A percentile compares a stretch with the other conserved stretches of the same genome.
phyloP scores from a whole-genome alignment of 306 rosid species.

The Urtica urens region DNA sequence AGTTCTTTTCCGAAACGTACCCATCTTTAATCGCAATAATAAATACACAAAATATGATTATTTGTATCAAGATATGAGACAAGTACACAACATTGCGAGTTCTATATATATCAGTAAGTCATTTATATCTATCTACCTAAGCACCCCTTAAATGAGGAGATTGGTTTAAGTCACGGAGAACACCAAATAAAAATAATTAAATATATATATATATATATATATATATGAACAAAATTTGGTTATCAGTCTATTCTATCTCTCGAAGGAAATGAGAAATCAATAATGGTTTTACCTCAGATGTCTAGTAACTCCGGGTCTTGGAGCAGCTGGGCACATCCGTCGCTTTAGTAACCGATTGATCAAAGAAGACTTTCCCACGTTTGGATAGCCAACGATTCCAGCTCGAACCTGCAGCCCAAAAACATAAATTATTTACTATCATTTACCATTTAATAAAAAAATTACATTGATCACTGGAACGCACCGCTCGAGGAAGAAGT shows the following conservation, averaged over 20 bases:
- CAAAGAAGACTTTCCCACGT: slow-evolving; percentile 89
- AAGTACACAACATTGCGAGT: no score
- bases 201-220: no score
- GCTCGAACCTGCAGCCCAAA: slow-evolving; percentile 60
- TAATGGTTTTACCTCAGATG: slow-evolving; percentile 44
- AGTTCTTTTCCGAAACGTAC: slow-evolving; percentile 87
- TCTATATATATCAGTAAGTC: no score
- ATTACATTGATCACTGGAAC: slow-evolving; percentile 26
- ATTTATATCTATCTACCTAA: no score
- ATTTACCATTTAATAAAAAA: background rate
- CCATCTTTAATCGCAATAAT: slow-evolving; percentile 50
- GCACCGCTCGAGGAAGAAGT: slow-evolving; percentile 75
- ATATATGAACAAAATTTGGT: no score
- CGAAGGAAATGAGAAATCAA: background rate
- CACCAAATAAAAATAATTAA: no score
- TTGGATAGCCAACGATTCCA: slow-evolving; percentile 94
- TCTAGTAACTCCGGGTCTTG: slow-evolving; percentile 95
- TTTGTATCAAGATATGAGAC: no score
- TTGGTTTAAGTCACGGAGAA: no score
- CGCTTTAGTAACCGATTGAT: slow-evolving; percentile 80
- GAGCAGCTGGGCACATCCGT: slow-evolving; percentile 90
- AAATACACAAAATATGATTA: no score
- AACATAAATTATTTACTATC: background rate
- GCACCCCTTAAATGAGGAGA: no score
- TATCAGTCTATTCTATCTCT: no score